phyloP scores from a whole-genome alignment of 208 protist genomes.

The Trypanosoma scelopori region DNA sequence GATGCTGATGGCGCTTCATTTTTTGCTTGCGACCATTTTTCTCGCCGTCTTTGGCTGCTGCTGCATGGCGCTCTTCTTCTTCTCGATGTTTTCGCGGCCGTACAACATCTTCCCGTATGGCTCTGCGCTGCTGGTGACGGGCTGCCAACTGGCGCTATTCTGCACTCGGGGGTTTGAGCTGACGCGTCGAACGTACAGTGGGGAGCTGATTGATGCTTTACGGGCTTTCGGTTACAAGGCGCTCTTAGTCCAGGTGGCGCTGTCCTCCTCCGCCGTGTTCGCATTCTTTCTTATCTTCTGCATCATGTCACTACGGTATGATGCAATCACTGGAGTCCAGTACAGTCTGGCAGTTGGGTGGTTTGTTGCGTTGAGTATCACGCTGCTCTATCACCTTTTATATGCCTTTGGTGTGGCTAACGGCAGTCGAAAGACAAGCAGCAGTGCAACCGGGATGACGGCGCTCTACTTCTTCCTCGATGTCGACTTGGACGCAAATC shows the following conservation, averaged over 20 bases:
- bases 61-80: slow-evolving; percentile 53
- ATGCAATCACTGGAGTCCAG: slow-evolving; percentile 15
- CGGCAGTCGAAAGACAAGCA: neutral
- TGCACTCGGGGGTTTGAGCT: slow-evolving; percentile 71
- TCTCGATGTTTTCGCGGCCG: slow-evolving; percentile 55
- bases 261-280: slow-evolving; percentile 28
- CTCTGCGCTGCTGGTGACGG: slow-evolving; percentile 41
- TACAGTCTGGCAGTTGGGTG: slow-evolving; percentile 20
- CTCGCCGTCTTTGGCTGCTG: slow-evolving; percentile 41
- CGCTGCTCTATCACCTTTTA: slow-evolving; percentile 26
- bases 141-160: slow-evolving; percentile 47
- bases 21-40: slow-evolving; percentile 59
- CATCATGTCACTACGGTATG: neutral
- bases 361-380: slow-evolving; percentile 14
- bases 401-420: slow-evolving; percentile 20
- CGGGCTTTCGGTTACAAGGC: slow-evolving; percentile 37
- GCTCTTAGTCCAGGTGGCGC: slow-evolving; percentile 41
- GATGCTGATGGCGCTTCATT: slow-evolving; percentile 60
- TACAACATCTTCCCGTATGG: slow-evolving; percentile 67
- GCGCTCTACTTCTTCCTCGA: slow-evolving; percentile 31
- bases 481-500: slow-evolving; percentile 26
- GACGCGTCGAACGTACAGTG: slow-evolving; percentile 49
- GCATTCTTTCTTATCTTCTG: slow-evolving; percentile 24
- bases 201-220: slow-evolving; percentile 53
- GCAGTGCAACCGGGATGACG: neutral